Conservation (phyloP, 768 basidiomycete genomes). For the Mycena vulgaris region DNA sequence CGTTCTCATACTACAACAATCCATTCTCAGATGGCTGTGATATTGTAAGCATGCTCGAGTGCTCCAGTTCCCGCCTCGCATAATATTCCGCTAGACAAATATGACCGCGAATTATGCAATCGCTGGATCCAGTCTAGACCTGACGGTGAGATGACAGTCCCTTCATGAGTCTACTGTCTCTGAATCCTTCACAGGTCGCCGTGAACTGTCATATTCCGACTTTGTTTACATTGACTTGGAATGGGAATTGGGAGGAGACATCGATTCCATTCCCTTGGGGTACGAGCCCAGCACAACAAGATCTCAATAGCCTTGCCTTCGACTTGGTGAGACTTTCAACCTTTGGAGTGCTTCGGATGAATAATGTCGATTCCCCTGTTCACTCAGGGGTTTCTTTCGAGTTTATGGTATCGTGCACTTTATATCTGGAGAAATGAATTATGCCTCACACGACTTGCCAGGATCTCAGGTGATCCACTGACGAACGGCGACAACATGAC, state of each 20-base stretch:
- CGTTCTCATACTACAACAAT: constrained; percentile 13
- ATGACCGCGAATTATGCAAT: not conserved
- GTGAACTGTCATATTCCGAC: not conserved
- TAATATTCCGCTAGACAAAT: not conserved
- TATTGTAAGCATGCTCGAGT: not conserved
- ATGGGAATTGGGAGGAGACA: not conserved
- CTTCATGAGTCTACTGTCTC: no score
- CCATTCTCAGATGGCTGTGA: constrained; percentile 10
- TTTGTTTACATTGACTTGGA: not conserved
- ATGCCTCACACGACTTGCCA: no score
- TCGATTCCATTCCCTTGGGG: not conserved
- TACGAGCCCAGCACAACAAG: not conserved
- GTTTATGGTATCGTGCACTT: no score
- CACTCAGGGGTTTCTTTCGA: no score
- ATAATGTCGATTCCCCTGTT: no score
- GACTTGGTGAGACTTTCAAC: no score
- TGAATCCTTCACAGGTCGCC: not conserved
- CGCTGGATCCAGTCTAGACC: not conserved
- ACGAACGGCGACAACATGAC: no score
- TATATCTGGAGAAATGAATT: no score
- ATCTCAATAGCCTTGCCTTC: no score
- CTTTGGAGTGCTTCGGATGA: no score
- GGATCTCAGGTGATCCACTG: no score
- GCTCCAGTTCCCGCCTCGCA: no score
- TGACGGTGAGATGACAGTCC: not conserved